A percentile compares a stretch with the other conserved stretches of the same genome.
Evolutionary conservation across 2,329 filamentous ascomycete genomes (phyloP).

Genomic region (Cryphonectria naterciae): DNA sequence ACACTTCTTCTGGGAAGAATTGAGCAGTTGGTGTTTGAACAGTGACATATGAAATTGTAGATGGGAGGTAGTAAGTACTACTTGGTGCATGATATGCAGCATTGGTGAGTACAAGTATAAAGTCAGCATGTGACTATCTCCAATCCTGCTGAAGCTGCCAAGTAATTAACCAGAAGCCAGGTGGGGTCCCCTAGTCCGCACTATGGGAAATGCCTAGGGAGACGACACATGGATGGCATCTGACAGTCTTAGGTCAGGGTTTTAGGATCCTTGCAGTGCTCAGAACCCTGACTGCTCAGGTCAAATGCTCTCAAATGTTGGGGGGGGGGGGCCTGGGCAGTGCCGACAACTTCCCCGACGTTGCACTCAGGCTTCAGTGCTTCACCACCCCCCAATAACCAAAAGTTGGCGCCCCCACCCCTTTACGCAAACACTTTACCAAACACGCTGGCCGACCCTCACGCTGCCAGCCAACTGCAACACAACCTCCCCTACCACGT

Average conservation of each 20-base stretch:
- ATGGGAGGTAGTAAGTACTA: neutral
- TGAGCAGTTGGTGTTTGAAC: neutral
- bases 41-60: neutral
- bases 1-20: neutral
- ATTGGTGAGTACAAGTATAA: neutral
- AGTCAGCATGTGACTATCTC: neutral
- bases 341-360: constrained; percentile 1
- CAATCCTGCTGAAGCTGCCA: neutral
- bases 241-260: neutral
- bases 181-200: neutral
- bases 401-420: neutral
- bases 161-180: neutral
- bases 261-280: neutral
- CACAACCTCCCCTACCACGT: neutral
- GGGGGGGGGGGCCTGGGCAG: neutral
- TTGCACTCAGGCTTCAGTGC: neutral
- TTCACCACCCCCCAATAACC: neutral
- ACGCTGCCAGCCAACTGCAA: constrained; percentile 4
- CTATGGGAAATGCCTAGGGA: neutral
- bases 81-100: neutral
- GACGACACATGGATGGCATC: neutral
- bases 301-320: constrained; percentile 7
- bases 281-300: neutral
- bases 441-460: neutral
- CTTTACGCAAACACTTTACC: constrained; percentile 11